These are phyloP conservation scores for Saccharomyces jurei DNA, from an alignment of 805 yeast genomes.

Conservation along the genomic window DNA sequence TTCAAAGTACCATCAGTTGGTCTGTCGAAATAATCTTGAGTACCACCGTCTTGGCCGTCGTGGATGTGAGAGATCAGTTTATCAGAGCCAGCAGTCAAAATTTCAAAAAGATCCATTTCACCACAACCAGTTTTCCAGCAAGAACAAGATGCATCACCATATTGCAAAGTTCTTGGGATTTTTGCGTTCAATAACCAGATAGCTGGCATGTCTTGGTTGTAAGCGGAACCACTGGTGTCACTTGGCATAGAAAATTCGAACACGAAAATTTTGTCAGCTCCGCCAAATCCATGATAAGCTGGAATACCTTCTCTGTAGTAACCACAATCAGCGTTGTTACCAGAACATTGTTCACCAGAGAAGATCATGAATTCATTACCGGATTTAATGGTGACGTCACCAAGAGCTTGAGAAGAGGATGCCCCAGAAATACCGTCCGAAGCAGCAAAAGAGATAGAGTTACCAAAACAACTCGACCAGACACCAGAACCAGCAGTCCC, in stretches of 20 bases:
- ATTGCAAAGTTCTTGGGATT: constrained; percentile 93
- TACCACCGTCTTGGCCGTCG: constrained; percentile 76
- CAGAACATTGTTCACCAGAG: constrained; percentile 56
- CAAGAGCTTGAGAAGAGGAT: constrained; percentile 56
- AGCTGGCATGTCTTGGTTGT: constrained; percentile 94
- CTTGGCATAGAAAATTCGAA: constrained; percentile 93
- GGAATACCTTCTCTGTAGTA: constrained; percentile 79
- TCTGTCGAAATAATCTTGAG: constrained; percentile 80
- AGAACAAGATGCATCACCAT: constrained; percentile 77
- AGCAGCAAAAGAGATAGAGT: constrained; percentile 80
- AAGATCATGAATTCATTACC: constrained; percentile 77
- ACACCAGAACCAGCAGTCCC: constrained; percentile 79
- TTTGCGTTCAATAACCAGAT: constrained; percentile 92
- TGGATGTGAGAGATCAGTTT: constrained; percentile 77
- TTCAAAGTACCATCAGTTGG: constrained; percentile 71
- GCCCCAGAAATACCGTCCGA: constrained; percentile 72
- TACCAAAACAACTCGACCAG: constrained; percentile 82
- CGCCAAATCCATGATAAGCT: constrained; percentile 91
- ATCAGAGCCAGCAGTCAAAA: constrained; percentile 66
- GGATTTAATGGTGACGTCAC: constrained; percentile 60
- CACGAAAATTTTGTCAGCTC: constrained; percentile 74
- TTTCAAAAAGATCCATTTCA: constrained; percentile 91
- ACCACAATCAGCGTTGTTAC: constrained; percentile 56
- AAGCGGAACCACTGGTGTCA: constrained; percentile 40
- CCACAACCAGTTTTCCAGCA: constrained; percentile 98